Base-by-base conservation (phyloP, 2,329 filamentous ascomycete species). In the Coniochaeta hoffmannii region DNA sequence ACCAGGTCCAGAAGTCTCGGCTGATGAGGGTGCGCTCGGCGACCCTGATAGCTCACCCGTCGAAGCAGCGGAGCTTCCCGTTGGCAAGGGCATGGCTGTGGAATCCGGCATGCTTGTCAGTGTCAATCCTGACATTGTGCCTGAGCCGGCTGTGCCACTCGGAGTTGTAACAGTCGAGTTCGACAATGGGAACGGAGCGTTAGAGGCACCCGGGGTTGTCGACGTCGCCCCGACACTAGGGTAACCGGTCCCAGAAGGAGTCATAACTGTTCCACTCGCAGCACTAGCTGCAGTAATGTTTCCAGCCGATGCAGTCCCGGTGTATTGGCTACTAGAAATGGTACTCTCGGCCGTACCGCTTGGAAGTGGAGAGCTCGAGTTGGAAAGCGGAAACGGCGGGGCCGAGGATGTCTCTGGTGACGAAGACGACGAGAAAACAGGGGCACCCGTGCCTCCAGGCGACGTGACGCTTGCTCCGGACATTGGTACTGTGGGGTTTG, bases 321-420 rank as follows among this genome's bases (percentile, higher is more conserved):
- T 15, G 15, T 44, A 44, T 53, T 35, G 12, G 38, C 19, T 46
- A 22, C 36, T 44, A 50, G 55, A 22, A 52, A 52, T 19, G 52
- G 53, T 15, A 52, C 22, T 26, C 36, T 49, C 11, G 11, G n/a
- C 35, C 11, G 30, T 19, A 35, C 41, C 41, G 22, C 41, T 46
- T 2, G 22, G 7, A 14, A 15, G 3, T 15, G 41, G 22, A 2
- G 15, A 36, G 30, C 32, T 58, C 3, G 56, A 55, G 19, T 61
- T 61, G 1, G 55, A 54, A 1, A 51, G 14, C 1, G 60, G 59
- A 24, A 59, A 61, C 4, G 58, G 58, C 41, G 41, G 41, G 22
- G 12, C 15, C 12, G 41, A 46, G 10, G 22, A 46, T 2, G 41
- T n/a, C 41, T 46, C 41, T n/a, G 41, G 19, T 6, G 41, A 46